Evolutionary conservation across 768 basidiomycete genomes (phyloP).

Genomic region (Boletus speciosus): DNA sequence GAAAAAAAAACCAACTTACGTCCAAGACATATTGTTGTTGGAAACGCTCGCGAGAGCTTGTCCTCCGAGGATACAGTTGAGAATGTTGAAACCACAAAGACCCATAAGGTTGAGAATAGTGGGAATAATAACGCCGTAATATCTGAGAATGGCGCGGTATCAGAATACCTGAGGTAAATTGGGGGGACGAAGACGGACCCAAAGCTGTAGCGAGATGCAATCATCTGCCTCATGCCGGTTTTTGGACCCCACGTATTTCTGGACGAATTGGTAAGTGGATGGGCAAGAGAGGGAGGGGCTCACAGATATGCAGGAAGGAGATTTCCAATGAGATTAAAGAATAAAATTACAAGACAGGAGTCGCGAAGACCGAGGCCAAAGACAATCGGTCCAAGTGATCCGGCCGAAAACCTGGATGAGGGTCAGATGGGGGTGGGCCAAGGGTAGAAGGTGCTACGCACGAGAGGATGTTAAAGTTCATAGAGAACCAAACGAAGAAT

Average conservation of each 20-base stretch:
- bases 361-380: slow-evolving; percentile 62
- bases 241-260: slow-evolving; percentile 75
- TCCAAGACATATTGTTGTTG: slow-evolving; percentile 47
- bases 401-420: slow-evolving; percentile 56
- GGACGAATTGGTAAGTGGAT: background rate
- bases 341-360: slow-evolving; percentile 60
- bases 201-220: slow-evolving; percentile 61
- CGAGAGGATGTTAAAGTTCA: slow-evolving; percentile 63
- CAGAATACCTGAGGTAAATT: slow-evolving; percentile 9
- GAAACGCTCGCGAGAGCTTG: slow-evolving; percentile 61
- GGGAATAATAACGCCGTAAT: slow-evolving; percentile 51
- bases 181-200: slow-evolving; percentile 43
- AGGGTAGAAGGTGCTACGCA: slow-evolving; percentile 24
- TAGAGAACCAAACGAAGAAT: slow-evolving; percentile 72
- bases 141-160: slow-evolving; percentile 29
- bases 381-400: slow-evolving; percentile 61
- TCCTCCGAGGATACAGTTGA: slow-evolving; percentile 67
- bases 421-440: background rate
- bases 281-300: slow-evolving; percentile 13
- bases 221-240: slow-evolving; percentile 80
- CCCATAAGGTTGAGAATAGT: slow-evolving; percentile 58
- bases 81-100: slow-evolving; percentile 60
- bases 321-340: slow-evolving; percentile 63
- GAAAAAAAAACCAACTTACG: slow-evolving; percentile 30
- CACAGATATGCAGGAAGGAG: slow-evolving; percentile 60